Evolutionary conservation across 192 early-diverging fungal genomes (phyloP), one percentile per base, ranked within the genome.

Genomic region (Jimgerdemannia flammicorona): DNA sequence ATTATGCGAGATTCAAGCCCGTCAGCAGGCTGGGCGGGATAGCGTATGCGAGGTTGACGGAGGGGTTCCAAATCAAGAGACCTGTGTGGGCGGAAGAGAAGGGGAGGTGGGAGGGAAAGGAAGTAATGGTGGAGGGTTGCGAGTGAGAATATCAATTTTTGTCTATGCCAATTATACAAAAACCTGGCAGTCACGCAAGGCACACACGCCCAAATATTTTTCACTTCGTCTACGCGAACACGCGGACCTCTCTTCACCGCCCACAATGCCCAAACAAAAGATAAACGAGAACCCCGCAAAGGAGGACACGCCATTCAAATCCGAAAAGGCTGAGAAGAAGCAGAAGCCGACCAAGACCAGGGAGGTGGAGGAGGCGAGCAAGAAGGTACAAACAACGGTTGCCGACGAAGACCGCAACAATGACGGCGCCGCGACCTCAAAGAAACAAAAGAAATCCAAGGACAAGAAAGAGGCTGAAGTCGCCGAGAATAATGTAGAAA

Each of bases 21-120:
- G 67, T 86, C 20, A 74, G 80, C 39, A 40, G 85, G 70, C 66
- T 86, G 17, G 85, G 85, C 40, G 85, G 85, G 54, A 72, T 76
- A 29, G 72, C 73, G 73, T 86, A 86, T 73, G 83, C 78, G 3
- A 64, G 85, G 4, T 78, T 76, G 4, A 59, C 69, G 41, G 64
- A 77, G 42, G 85, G 78, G 42, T 84, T 77, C 71, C 80, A 84
- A 43, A 64, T 83, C 9, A 43, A 59, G 17, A 44, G 86, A 41
- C 84, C 81, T 4, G 70, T 69, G 68, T 43, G 63, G 74, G 67
- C 72, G 3, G 66, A 43, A 18, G n/a, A 75, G 70, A 74, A 66
- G 4, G 67, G 19, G 1, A 68, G 40, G 67, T 68, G 7, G 8
- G 67, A 68, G 67, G 40, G 40, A 41, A 41, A 68, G 40, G 19